Evolutionary conservation across 306 rosid species (phyloP), one percentile per base, ranked within the genome.

Genomic region (Corylus americana): DNA sequence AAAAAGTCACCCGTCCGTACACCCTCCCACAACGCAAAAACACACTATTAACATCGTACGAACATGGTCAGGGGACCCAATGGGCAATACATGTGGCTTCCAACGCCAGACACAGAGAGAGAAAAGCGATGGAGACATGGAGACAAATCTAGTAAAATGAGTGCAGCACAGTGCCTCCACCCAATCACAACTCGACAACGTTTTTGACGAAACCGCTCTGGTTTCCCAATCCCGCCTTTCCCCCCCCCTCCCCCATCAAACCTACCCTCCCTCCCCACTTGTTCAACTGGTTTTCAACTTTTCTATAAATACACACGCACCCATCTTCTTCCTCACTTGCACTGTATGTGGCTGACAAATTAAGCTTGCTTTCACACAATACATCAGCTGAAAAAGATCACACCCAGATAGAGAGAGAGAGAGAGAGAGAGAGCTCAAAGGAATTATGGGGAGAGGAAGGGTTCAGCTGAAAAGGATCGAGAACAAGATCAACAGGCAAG

Each of bases 381-480:
- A 3, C 4, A 39, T 39, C 44, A 0, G 5, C 5, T 39, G 5
- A 39, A 39, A 39, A 39, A 4, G 6, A 39, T 4, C 44, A 39
- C 4, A 39, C 44, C 44, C 44, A 39, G 44, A 4, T 94, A 97
- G 97, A 97, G 37, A 83, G 98, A 45, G 98, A 31, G 35, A 31
- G 3, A 2, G 25, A 22, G 25, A 22, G 25, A 22, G 71, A 66
- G 8, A 8, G 39, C 8, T 39, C 22, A 39, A 37, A 3, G 35
- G 47, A 39, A 66, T 37, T 39, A 89, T 94, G 98, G 97, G 97
- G 37, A 83, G 98, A 49, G 98, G 98, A 76, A 87, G 90, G 74
- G 97, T 94, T 80, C 90, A 91, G 82, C 62, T 94, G 92, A 94
- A 90, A 91, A 90, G 97, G 79, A 94, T 94, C 58, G 98, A 94